Conservation (phyloP, 2,329 filamentous ascomycete genomes). For the Shiraia sp. region DNA sequence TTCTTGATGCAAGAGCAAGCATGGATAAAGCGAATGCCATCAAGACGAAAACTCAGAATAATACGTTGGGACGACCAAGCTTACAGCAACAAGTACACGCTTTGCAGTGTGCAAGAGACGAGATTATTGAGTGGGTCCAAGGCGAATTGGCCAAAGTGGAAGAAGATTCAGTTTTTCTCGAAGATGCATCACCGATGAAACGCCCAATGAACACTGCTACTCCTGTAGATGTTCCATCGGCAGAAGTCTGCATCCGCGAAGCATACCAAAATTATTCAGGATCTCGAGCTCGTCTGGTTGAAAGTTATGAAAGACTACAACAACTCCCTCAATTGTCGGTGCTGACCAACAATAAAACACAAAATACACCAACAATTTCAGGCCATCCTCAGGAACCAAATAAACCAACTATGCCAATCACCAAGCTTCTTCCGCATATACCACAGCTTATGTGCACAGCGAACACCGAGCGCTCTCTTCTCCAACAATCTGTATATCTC, state of each 20-base stretch:
- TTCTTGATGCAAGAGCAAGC: conserved; percentile 38
- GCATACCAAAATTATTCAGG: conserved; percentile 38
- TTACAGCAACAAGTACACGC: conserved; percentile 42
- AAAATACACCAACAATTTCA: not conserved
- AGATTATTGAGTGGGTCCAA: conserved; percentile 57
- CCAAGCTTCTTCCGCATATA: conserved; percentile 36
- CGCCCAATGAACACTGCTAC: conserved; percentile 7
- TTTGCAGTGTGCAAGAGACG: conserved; percentile 52
- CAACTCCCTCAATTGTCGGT: conserved; percentile 2
- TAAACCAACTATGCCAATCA: conserved; percentile 14
- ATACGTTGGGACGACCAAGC: conserved; percentile 3
- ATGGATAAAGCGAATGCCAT: conserved; percentile 38
- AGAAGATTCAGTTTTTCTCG: conserved; percentile 41
- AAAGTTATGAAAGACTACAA: conserved; percentile 24
- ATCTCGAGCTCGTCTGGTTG: conserved; percentile 27
- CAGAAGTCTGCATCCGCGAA: conserved; percentile 29
- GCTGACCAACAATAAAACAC: not conserved
- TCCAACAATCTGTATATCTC: conserved; percentile 41
- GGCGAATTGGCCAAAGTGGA: conserved; percentile 50
- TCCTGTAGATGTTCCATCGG: conserved; percentile 18
- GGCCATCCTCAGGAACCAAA: not conserved
- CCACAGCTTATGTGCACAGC: conserved; percentile 28
- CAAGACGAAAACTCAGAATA: conserved; percentile 17
- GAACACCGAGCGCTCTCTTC: conserved; percentile 34
- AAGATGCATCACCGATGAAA: conserved; percentile 40